Evolutionary conservation across 2,329 filamentous ascomycete species (phyloP), one percentile per base, ranked within the genome.

Genomic region (Ceratocystis cacaofunesta): DNA sequence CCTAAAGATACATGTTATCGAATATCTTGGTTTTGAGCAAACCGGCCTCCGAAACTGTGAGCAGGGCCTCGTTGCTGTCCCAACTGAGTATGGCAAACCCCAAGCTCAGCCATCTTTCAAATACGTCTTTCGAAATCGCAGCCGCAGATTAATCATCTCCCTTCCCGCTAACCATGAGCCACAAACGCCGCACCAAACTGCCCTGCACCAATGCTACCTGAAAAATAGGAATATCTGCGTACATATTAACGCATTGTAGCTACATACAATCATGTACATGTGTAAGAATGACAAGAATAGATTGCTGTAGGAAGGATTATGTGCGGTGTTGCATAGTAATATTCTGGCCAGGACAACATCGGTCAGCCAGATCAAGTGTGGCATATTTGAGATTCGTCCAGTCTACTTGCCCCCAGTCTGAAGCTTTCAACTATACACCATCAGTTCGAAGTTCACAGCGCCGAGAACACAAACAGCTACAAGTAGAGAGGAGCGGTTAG

Each of bases 401-500:
- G 43, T 62, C 61, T 48, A 48, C 61, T 62, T 44, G 32, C 36
- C 44, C 22, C n/a, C 22, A 46, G 17, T 41, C 36, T 61, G 60
- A 44, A 52, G 25, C 48, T 52, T 52, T 61, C 36, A 44, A 41
- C 36, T 44, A 25, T 25, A 25, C 19, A 46, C 25, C 43, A 48
- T 50, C 61, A 62, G 44, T 44, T 32, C 22, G 50, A 46, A 36
- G 22, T 48, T 73, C 83, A 90, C 76, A 90, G 81, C 73, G 87
- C 87, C 69, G 87, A 90, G 76, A 90, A 90, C 71, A 90, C 87
- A 76, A 90, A 90, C 71, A 90, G 79, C 87, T 90, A 69, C 67
- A 7, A 46, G 52, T 30, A 15, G 46, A 25, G 69, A 76, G 3
- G n/a, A 8, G n/a, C 15, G 19, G 25, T 62, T 62, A 62, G 60